Evolutionary conservation across 2,329 filamentous ascomycete species (phyloP).

Genomic region (Colletotrichum chlorophyti): DNA sequence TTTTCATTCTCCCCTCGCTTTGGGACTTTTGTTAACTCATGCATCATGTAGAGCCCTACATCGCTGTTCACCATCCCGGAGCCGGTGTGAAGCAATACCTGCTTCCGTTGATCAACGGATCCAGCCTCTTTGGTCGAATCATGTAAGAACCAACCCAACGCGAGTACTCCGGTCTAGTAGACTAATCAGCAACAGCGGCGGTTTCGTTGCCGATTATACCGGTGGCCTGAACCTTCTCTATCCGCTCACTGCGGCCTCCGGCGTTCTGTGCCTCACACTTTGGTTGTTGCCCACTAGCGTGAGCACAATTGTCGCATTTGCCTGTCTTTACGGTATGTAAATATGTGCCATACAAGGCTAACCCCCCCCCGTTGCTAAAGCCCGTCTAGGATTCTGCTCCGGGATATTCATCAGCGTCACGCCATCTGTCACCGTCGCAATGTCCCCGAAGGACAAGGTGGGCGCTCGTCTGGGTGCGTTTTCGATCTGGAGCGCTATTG

Average conservation of each 20-base stretch:
- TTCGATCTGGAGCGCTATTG: conserved; percentile 11
- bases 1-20: no score
- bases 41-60: conserved; percentile 44
- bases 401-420: conserved; percentile 19
- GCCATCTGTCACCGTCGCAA: conserved; percentile 1
- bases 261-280: conserved; percentile 7
- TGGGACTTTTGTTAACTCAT: conserved; percentile 11
- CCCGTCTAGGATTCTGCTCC: conserved; percentile 9
- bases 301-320: conserved; percentile 3
- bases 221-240: conserved; percentile 18
- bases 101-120: conserved; percentile 51
- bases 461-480: conserved; percentile 15
- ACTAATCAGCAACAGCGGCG: not conserved
- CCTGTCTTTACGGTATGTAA: conserved; percentile 11
- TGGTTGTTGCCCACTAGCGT: conserved; percentile 9
- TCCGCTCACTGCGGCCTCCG: conserved; percentile 5
- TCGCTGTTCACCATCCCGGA: conserved; percentile 47
- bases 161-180: not conserved
- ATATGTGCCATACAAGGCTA: no score
- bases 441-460: conserved; percentile 7
- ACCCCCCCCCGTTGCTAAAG: no score
- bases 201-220: conserved; percentile 11
- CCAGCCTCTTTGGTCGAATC: conserved; percentile 52
- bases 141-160: conserved; percentile 31
- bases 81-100: conserved; percentile 40